Conservation (phyloP, 192 early-diverging fungal genomes). For the Podila clonocystis region DNA sequence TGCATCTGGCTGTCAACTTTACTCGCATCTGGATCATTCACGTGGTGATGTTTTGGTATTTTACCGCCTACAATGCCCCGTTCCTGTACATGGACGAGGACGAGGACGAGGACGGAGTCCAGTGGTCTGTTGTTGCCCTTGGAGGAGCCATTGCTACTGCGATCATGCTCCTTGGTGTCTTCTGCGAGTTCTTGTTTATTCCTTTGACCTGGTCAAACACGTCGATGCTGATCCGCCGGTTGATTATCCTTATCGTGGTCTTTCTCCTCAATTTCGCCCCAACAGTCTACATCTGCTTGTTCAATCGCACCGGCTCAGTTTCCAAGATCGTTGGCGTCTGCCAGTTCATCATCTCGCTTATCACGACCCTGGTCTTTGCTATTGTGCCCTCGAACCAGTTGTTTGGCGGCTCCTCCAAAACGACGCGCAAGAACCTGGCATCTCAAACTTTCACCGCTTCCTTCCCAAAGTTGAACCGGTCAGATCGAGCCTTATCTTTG, state of each 20-base stretch:
- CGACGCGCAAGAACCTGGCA: conserved; percentile 54
- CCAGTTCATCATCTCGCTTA: conserved; percentile 75
- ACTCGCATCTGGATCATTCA: conserved; percentile 90
- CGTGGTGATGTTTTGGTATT: conserved; percentile 81
- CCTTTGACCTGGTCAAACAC: conserved; percentile 68
- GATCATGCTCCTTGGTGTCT: conserved; percentile 69
- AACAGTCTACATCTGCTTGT: conserved; percentile 65
- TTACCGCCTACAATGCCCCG: conserved; percentile 76
- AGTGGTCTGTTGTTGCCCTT: conserved; percentile 74
- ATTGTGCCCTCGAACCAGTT: conserved; percentile 76
- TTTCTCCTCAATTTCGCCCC: conserved; percentile 73
- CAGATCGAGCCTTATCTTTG: conserved; percentile 75
- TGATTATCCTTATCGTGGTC: conserved; percentile 65
- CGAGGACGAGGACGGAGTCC: conserved; percentile 56
- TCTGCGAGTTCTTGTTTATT: conserved; percentile 78
- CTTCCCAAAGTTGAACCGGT: conserved; percentile 74
- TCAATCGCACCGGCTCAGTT: conserved; percentile 49
- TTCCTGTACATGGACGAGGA: conserved; percentile 69
- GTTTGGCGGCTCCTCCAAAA: conserved; percentile 43
- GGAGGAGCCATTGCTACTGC: conserved; percentile 78
- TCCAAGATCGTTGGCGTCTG: conserved; percentile 70
- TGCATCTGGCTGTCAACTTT: conserved; percentile 86
- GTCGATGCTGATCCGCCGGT: conserved; percentile 58
- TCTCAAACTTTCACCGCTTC: conserved; percentile 75
- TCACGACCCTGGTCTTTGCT: conserved; percentile 71